Conservation (phyloP, 1,284 basidiomycete genomes). For the Malassezia japonica region DNA sequence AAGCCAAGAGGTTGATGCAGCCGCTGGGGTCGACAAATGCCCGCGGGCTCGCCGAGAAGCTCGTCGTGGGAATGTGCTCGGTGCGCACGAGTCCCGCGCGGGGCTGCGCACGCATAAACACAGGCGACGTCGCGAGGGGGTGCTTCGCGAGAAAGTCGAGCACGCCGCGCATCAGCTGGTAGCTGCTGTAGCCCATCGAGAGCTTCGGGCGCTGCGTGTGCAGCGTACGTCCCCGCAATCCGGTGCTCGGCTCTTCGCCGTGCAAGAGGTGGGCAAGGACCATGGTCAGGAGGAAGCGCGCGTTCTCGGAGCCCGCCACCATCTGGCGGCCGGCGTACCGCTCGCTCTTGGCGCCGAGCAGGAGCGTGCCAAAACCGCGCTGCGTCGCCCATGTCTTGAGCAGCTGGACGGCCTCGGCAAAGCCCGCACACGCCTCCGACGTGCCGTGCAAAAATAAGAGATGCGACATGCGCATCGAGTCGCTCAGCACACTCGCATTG, state of each 20-base stretch:
- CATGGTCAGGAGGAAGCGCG: conserved; percentile 57
- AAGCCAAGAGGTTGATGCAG: conserved; percentile 62
- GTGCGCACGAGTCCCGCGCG: conserved; percentile 24
- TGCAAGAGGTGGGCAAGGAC: conserved; percentile 46
- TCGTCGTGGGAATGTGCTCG: conserved; percentile 43
- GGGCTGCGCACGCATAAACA: conserved; percentile 56
- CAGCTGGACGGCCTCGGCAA: conserved; percentile 66
- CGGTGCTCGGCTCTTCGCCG: conserved; percentile 45
- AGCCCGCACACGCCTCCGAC: conserved; percentile 59
- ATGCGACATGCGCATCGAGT: conserved; percentile 59
- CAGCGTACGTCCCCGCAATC: conserved; percentile 52
- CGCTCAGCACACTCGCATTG: conserved; percentile 64
- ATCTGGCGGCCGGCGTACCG: conserved; percentile 18
- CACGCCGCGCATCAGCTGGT: conserved; percentile 72
- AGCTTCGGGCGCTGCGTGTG: conserved; percentile 50
- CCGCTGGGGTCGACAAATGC: conserved; percentile 74
- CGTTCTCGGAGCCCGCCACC: conserved; percentile 50
- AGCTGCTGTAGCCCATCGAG: conserved; percentile 68
- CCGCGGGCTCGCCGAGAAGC: conserved; percentile 46
- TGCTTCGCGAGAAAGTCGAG: conserved; percentile 65
- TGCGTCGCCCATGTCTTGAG: conserved; percentile 84
- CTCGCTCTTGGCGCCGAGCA: conserved; percentile 47
- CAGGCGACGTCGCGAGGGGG: conserved; percentile 58
- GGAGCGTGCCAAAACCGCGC: conserved; percentile 58
- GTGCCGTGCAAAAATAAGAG: conserved; percentile 63